phyloP scores from a whole-genome alignment of 2,329 filamentous ascomycete genomes.

The Microcyclospora pomicola region DNA sequence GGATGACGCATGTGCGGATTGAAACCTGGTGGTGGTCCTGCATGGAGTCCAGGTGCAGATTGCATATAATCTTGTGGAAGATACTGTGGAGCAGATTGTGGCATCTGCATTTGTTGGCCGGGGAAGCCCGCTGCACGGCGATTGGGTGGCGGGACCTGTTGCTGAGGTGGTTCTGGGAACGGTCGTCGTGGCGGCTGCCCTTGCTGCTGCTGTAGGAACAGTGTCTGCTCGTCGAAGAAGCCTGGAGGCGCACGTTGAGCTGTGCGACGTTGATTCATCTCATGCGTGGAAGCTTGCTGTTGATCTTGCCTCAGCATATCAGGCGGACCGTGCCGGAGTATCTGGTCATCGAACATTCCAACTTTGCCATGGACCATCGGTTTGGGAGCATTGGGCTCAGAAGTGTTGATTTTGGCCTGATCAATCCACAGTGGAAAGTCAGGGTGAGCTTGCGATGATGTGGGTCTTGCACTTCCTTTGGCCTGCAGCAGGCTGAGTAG shows the following conservation, averaged over 20 bases:
- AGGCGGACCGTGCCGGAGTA: constrained; percentile 16
- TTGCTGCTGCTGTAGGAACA: constrained; percentile 17
- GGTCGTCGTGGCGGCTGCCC: constrained; percentile 13
- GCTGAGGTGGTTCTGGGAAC: constrained; percentile 13
- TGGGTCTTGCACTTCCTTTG: constrained; percentile 19
- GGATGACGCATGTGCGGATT: constrained; percentile 19
- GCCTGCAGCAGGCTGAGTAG: constrained; percentile 65
- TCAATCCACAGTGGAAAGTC: constrained; percentile 24
- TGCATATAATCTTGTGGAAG: constrained; percentile 13
- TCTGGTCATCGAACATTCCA: constrained; percentile 23
- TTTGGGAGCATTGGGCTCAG: constrained; percentile 26
- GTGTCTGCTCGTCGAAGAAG: constrained; percentile 20
- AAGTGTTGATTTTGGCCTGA: constrained; percentile 12
- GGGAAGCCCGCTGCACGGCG: constrained; percentile 16
- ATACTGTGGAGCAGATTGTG: constrained; percentile 4
- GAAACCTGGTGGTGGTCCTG: constrained; percentile 19
- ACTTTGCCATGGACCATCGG: constrained; percentile 20
- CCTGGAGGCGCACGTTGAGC: constrained; percentile 21
- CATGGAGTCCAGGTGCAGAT: constrained; percentile 3
- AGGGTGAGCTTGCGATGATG: constrained; percentile 20
- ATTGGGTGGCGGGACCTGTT: constrained; percentile 10
- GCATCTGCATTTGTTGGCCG: constrained; percentile 14
- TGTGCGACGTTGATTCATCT: constrained; percentile 10
- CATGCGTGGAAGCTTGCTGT: constrained; percentile 7
- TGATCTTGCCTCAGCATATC: constrained; percentile 11